Base-by-base conservation (phyloP, 495 filamentous ascomycete genomes). In the Xylaria sp. region DNA sequence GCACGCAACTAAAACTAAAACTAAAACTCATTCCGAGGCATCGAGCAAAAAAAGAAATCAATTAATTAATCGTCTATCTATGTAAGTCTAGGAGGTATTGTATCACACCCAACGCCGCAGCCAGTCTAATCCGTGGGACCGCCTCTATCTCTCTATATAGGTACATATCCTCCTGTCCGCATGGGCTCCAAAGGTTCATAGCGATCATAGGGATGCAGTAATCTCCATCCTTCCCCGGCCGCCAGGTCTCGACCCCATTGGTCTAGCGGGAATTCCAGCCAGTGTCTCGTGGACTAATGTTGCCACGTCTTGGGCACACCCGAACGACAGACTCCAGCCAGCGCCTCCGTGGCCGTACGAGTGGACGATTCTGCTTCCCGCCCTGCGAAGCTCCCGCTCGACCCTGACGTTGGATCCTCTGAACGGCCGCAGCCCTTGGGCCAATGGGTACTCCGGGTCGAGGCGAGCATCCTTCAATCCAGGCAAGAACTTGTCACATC, bases 271-370 rank as follows among this genome's bases (percentile, higher is more conserved):
- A n/a, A 73, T 53, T 2, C 70, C 75, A 11, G 71, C 71, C 6
- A 83, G 68, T 21, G 78, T 76, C 41, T 82, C 81, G 40, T 81
- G 76, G 12, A 83, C 79, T 26, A 83, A 72, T 50, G 61, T 72
- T 19, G 70, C 74, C 14, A 82, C 79, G 58, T 85, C 82, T 31
- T 72, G 73, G 11, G 82, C 82, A 71, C 82, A 83, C 0, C 84
- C 85, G 71, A 85, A 85, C 0, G 79, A 74, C 58, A 87, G 65
- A 53, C 77, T 81, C 85, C 84, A 87, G 9, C 85, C 85, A 12
- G 81, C 79, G 8, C 82, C 84, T 1, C 84, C 83, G 61, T 86
- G 85, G 7, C 85, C 85, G 70, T 87, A 87, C 1, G 78, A 79
- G 71, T 86, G 85, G 17, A 87, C 78, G 66, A 86, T 82, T 29